Evolutionary conservation across 768 basidiomycete species (phyloP), one percentile per base, ranked within the genome.

Genomic region (Lactarius hatsudake): DNA sequence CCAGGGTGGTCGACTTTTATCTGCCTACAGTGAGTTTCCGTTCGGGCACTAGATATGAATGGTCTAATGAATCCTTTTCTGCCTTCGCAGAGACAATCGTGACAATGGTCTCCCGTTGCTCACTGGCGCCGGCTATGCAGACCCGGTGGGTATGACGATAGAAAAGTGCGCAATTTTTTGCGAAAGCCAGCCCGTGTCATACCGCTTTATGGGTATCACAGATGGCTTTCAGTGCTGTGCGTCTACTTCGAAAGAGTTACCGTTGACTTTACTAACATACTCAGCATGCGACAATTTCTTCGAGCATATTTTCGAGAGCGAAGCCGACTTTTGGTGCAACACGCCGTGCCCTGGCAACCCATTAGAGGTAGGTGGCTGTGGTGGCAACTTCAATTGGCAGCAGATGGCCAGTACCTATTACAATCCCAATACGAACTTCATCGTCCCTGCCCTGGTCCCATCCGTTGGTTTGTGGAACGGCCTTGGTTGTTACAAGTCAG

Each of bases 401-500:
- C 80, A 82, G 80, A 26, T n/a, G 9, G 30, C 56, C 20, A 86
- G 85, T 71, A 75, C 90, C 5, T 91, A 85, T 76, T 84, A 81
- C 81, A 87, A 87, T 10, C 15, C n/a, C 12, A 26, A 26, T 12
- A 23, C 23, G 4, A 88, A 15, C 84, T 0, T 74, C 18, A 38
- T 58, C 32, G 38, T 81, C 15, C 88, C 89, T 0, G 67, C 77
- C 18, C 84, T 83, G 20, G 80, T 83, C 0, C 77, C 81, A 4
- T 82, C 74, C 48, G 82, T 88, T 28, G 89, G 87, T 3, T 78
- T 82, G 45, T 91, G 90, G 89, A 73, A 78, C 5, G 86, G 84
- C 0, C 81, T 90, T 42, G 90, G 90, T 20, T 92, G 90, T 74
- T 90, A 84, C 78, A 87, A 79, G 89, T 88, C 70, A 68, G 81